These are phyloP conservation scores for Chondrostereum purpureum DNA, from an alignment of 1,284 basidiomycete species.

Conservation along the genomic window DNA sequence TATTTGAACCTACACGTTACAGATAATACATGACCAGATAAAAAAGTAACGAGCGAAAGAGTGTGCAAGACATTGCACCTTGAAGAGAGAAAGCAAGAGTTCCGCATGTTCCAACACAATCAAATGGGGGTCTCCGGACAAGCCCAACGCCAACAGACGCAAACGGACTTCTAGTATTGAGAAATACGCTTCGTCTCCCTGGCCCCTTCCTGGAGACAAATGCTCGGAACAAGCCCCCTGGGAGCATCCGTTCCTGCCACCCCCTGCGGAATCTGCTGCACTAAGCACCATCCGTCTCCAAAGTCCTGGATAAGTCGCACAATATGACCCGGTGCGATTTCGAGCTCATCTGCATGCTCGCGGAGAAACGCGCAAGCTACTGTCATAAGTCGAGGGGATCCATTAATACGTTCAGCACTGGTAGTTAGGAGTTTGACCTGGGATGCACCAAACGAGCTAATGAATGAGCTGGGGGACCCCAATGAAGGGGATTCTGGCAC, in stretches of 20 bases:
- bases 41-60: too few species aligned
- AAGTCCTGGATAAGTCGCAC: constrained; percentile 55
- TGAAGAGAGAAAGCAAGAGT: too few species aligned
- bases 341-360: constrained; percentile 49
- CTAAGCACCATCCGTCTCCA: constrained; percentile 62
- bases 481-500: too few species aligned
- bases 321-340: constrained; percentile 46
- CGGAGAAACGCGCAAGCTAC: constrained; percentile 46
- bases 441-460: constrained; percentile 10
- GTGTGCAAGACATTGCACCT: too few species aligned
- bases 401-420: constrained; percentile 2
- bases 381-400: constrained; percentile 43
- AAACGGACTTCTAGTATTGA: too few species aligned
- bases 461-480: constrained; percentile 13
- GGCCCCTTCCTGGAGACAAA: too few species aligned
- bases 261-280: constrained; percentile 45
- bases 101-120: too few species aligned
- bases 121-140: too few species aligned
- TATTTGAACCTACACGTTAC: too few species aligned
- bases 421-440: constrained; percentile 1
- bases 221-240: constrained; percentile 53
- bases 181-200: too few species aligned
- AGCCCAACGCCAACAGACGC: too few species aligned
- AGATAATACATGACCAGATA: too few species aligned
- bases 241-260: constrained; percentile 39